Conservation (phyloP, 225 moss, liverwort and hornwort genomes). For the Physcomitrium patens region DNA sequence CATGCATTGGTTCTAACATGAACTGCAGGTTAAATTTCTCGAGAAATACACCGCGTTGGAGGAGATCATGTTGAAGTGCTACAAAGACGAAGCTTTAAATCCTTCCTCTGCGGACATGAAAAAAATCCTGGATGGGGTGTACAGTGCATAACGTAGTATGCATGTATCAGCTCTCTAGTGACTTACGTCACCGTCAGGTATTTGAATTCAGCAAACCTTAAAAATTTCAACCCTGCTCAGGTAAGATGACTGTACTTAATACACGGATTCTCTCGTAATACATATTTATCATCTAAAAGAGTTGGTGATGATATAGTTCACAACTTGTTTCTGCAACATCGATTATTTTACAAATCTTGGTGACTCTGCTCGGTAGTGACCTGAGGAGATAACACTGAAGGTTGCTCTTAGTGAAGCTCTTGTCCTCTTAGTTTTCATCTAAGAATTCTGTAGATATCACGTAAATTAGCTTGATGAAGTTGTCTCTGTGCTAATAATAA, state of each 20-base stretch:
- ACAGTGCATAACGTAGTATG: slow-evolving; percentile 19
- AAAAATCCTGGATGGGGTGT: slow-evolving; percentile 54
- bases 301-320: no score
- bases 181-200: no score
- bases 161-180: no score
- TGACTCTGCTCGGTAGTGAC: no score
- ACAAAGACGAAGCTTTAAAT: slow-evolving; percentile 63
- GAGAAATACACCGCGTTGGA: slow-evolving; percentile 90
- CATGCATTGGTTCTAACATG: slow-evolving; percentile 19
- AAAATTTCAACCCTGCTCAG: background rate
- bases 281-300: slow-evolving; percentile 16
- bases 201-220: background rate
- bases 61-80: slow-evolving; percentile 76
- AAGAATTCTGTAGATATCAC: no score
- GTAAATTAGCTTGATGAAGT: no score
- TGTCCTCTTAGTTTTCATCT: no score
- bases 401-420: no score
- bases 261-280: background rate
- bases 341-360: background rate
- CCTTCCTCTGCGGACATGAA: slow-evolving; percentile 79
- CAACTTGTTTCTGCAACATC: no score
- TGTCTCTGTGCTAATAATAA: no score
- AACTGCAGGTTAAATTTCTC: slow-evolving; percentile 54
- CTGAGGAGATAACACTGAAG: no score
- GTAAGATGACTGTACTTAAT: background rate